Evolutionary conservation across 345 rosid genomes (phyloP).

Genomic region (Euphorbia peplus): DNA sequence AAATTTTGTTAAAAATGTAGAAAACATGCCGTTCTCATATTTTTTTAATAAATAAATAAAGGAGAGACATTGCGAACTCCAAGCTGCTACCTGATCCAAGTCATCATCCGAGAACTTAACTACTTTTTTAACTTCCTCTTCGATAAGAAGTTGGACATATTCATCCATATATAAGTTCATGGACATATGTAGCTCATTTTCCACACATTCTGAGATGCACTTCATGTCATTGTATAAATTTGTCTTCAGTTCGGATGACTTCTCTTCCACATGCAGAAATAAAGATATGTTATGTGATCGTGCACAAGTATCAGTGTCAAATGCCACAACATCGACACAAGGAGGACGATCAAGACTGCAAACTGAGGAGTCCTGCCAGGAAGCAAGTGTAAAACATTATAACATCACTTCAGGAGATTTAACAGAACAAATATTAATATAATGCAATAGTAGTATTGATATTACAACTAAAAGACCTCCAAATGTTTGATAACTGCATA

Average conservation of each 20-base stretch:
- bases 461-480: not conserved
- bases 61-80: not conserved
- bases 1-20: not conserved
- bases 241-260: constrained; percentile 26
- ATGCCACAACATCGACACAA: constrained; percentile 38
- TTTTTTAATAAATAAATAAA: not conserved
- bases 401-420: constrained; percentile 19
- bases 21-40: not conserved
- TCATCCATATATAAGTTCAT: constrained; percentile 40
- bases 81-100: constrained; percentile 38
- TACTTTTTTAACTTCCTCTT: constrained; percentile 44
- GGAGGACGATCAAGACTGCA: constrained; percentile 39
- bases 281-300: constrained; percentile 17
- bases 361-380: constrained; percentile 35
- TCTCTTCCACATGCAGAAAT: constrained; percentile 21
- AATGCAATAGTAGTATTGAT: not conserved
- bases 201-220: constrained; percentile 48
- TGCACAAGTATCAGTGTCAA: constrained; percentile 22
- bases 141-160: constrained; percentile 47
- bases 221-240: constrained; percentile 26
- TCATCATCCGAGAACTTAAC: constrained; percentile 29
- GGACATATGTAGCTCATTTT: constrained; percentile 59
- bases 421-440: not conserved
- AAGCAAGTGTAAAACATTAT: constrained; percentile 36
- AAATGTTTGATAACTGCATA: constrained; percentile 23